phyloP scores from a whole-genome alignment of 2,329 filamentous ascomycete genomes.

The Paecilomyces dactylethromorphus region DNA sequence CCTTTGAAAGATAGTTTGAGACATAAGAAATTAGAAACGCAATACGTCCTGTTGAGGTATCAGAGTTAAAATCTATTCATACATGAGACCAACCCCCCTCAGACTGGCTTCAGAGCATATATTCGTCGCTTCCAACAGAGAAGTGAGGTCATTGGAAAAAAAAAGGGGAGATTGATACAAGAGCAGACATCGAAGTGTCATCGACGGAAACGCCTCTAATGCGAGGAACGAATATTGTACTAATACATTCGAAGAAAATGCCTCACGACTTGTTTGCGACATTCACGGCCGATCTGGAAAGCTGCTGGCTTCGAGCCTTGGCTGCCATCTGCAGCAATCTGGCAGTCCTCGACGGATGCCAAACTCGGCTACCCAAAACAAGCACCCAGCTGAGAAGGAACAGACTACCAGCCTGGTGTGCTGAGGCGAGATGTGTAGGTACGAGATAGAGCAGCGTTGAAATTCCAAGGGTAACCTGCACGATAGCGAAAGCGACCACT shows the following conservation, averaged over 20 bases:
- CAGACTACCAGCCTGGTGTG: constrained; percentile 86
- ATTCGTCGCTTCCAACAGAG: background rate
- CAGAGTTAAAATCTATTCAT: background rate
- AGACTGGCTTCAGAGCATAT: background rate
- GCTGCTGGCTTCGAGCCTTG: constrained; percentile 26
- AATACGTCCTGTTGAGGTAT: background rate
- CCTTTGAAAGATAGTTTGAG: background rate
- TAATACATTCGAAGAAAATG: background rate
- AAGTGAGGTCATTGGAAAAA: background rate
- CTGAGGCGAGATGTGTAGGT: constrained; percentile 76
- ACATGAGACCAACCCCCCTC: background rate
- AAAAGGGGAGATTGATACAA: constrained; percentile 10
- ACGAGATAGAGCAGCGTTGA: constrained; percentile 90
- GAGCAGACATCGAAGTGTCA: background rate
- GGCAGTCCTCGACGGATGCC: constrained; percentile 62
- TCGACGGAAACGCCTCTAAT: background rate
- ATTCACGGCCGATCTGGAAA: constrained; percentile 17
- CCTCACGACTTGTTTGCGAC: constrained; percentile 13
- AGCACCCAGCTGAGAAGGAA: constrained; percentile 77
- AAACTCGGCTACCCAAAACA: constrained; percentile 70
- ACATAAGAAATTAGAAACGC: background rate
- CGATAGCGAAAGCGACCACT: constrained; percentile 70
- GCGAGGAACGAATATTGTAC: background rate
- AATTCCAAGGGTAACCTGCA: constrained; percentile 85
- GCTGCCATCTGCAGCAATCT: constrained; percentile 48